Evolutionary conservation across 2,329 filamentous ascomycete species (phyloP).

Genomic region (Fusarium sp.): DNA sequence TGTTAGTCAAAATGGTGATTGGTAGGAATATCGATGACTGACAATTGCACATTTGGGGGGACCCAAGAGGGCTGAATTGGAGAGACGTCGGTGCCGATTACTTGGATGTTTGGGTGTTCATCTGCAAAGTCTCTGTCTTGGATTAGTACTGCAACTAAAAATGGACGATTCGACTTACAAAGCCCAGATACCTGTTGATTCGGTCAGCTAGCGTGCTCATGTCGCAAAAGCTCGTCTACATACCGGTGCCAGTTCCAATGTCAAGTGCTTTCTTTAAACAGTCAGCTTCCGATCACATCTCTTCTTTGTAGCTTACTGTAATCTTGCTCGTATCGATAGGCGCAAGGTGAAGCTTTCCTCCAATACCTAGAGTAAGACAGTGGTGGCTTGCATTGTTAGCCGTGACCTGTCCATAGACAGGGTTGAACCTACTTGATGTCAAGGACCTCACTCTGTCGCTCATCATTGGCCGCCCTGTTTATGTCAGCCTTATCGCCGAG

Average conservation of each 20-base stretch:
- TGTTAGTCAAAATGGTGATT: accelerated
- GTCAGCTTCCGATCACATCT: background rate
- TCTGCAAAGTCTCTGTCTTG: background rate
- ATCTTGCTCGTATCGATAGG: slow-evolving; percentile 12
- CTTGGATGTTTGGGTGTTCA: slow-evolving; percentile 7
- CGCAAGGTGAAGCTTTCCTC: slow-evolving; percentile 14
- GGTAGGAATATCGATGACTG: accelerated
- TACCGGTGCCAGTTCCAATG: slow-evolving; percentile 18
- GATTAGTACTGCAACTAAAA: background rate
- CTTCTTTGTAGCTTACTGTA: background rate
- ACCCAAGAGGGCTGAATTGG: slow-evolving; percentile 18
- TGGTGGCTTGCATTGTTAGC: background rate
- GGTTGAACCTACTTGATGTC: slow-evolving; percentile 2
- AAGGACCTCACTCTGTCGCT: slow-evolving; percentile 12
- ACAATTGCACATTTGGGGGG: slow-evolving; percentile 14
- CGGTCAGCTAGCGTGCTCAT: background rate
- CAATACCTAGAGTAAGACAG: slow-evolving; percentile 2
- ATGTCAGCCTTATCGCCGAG: background rate
- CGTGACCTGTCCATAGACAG: accelerated
- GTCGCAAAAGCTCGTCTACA: background rate
- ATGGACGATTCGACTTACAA: background rate
- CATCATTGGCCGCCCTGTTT: slow-evolving; percentile 8
- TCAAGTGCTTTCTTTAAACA: slow-evolving; percentile 4
- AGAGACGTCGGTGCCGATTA: slow-evolving; percentile 15
- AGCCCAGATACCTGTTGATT: slow-evolving; percentile 8